phyloP scores from a whole-genome alignment of 306 rosid genomes.

The Pterocarpus santalinus region DNA sequence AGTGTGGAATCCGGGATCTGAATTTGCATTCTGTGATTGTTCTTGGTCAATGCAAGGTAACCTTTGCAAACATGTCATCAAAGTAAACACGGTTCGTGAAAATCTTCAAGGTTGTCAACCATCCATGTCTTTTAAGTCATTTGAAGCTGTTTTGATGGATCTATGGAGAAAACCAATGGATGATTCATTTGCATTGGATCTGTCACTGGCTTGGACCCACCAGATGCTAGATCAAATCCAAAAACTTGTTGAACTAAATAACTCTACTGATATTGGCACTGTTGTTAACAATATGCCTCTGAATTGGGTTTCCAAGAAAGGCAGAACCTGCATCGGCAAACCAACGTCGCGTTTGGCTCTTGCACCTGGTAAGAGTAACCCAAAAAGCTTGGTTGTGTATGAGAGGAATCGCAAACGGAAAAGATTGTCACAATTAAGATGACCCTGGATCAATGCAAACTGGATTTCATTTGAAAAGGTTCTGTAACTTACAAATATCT shows the following conservation, averaged over 20 bases:
- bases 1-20: slow-evolving; percentile 97
- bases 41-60: slow-evolving; percentile 80
- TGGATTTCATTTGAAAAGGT: slow-evolving; percentile 11
- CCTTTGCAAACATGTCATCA: slow-evolving; percentile 89
- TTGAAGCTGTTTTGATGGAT: slow-evolving; percentile 65
- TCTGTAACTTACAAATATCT: background rate
- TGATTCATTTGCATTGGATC: slow-evolving; percentile 73
- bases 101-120: slow-evolving; percentile 58
- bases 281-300: slow-evolving; percentile 78
- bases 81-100: slow-evolving; percentile 80
- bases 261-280: slow-evolving; percentile 64
- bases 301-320: slow-evolving; percentile 55
- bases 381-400: slow-evolving; percentile 47
- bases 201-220: slow-evolving; percentile 80
- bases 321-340: slow-evolving; percentile 56
- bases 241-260: slow-evolving; percentile 73
- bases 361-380: slow-evolving; percentile 47
- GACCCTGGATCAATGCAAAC: slow-evolving; percentile 31
- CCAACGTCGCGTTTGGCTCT: slow-evolving; percentile 54
- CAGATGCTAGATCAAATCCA: slow-evolving; percentile 84
- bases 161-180: slow-evolving; percentile 73
- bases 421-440: slow-evolving; percentile 62
- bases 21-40: slow-evolving; percentile 82
- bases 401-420: slow-evolving; percentile 58
- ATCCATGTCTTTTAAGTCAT: slow-evolving; percentile 78